A percentile compares a stretch with the other conserved stretches of the same genome.
Conservation (phyloP, 345 rosid species). For the Odontarrhena argentea region DNA sequence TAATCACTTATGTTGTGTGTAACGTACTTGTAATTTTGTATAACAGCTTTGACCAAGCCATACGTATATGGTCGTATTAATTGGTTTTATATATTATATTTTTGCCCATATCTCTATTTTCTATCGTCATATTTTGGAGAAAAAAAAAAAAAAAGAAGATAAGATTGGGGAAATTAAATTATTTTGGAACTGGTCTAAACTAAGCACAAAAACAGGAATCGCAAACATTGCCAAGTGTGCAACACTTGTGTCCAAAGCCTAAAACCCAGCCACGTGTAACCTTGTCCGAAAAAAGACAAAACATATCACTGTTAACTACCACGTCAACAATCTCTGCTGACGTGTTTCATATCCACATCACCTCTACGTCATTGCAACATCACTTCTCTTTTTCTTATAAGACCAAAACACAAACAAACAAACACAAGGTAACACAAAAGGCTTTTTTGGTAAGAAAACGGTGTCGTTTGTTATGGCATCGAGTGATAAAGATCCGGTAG, state of each 20-base stretch:
- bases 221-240: conserved; percentile 33
- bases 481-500: conserved; percentile 33
- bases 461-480: conserved; percentile 29
- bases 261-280: conserved; percentile 1
- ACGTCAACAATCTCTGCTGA: neutral
- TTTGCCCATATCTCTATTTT: neutral
- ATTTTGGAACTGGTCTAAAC: conserved; percentile 31
- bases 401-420: neutral
- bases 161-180: neutral
- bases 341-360: conserved; percentile 5
- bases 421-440: neutral
- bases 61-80: too few species aligned
- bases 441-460: neutral
- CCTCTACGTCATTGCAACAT: conserved; percentile 2
- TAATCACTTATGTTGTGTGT: conserved; percentile 1
- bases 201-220: conserved; percentile 4
- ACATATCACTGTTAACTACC: neutral
- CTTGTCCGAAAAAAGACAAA: neutral
- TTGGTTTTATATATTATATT: too few species aligned
- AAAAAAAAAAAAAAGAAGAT: neutral
- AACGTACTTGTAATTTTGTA: too few species aligned
- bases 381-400: conserved; percentile 6
- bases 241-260: conserved; percentile 23
- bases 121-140: neutral
- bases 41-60: too few species aligned